These are phyloP conservation scores for Lachancea waltii DNA, from an alignment of 805 yeast species.

Conservation along the genomic window DNA sequence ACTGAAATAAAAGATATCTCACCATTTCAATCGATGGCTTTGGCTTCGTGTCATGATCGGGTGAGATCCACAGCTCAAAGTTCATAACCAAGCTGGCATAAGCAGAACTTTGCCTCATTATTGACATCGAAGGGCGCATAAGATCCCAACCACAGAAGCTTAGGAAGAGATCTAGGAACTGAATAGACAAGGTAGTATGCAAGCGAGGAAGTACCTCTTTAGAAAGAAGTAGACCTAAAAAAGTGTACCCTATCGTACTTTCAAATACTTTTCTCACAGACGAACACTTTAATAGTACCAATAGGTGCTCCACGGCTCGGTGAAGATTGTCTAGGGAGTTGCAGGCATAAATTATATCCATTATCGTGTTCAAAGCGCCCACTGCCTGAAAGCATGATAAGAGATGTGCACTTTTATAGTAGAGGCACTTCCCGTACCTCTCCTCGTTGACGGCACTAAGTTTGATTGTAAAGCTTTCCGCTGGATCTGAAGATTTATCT, in stretches of 20 bases:
- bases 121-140: slow-evolving; percentile 45
- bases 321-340: slow-evolving; percentile 12
- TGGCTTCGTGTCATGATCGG: background rate
- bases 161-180: slow-evolving; percentile 44
- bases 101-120: slow-evolving; percentile 48
- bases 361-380: slow-evolving; percentile 14
- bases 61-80: slow-evolving; percentile 46
- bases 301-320: slow-evolving; percentile 16
- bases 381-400: slow-evolving; percentile 17
- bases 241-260: slow-evolving; percentile 17
- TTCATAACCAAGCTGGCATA: slow-evolving; percentile 57
- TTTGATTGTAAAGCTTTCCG: background rate
- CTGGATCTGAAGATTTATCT: background rate
- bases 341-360: slow-evolving; percentile 13
- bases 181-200: slow-evolving; percentile 31
- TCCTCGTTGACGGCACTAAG: background rate
- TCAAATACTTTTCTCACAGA: slow-evolving; percentile 16
- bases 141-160: slow-evolving; percentile 52
- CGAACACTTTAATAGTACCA: slow-evolving; percentile 15
- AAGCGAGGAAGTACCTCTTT: slow-evolving; percentile 13
- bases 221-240: slow-evolving; percentile 17
- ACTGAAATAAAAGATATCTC: slow-evolving; percentile 49
- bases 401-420: slow-evolving; percentile 14
- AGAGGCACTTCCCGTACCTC: slow-evolving; percentile 16
- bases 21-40: slow-evolving; percentile 37